A percentile compares a stretch with the other conserved stretches of the same genome.
Conservation (phyloP, 2,329 filamentous ascomycete genomes). For the Colletotrichum spaethianum region DNA sequence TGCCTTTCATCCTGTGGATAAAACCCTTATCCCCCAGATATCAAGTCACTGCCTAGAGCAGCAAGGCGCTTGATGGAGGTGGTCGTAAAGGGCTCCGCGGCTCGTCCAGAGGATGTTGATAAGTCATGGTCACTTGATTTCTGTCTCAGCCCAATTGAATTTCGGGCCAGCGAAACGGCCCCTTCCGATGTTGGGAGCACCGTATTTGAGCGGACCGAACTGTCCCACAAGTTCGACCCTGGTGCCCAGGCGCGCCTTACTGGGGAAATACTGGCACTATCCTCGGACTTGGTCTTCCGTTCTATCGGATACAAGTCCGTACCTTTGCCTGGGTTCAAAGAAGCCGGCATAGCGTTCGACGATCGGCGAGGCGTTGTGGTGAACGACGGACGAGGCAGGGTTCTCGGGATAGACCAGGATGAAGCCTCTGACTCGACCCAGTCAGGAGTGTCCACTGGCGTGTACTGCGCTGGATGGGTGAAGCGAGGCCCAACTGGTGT, state of each 20-base stretch:
- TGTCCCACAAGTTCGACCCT: slow-evolving; percentile 70
- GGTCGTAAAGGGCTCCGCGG: slow-evolving; percentile 79
- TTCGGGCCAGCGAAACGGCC: slow-evolving; percentile 66
- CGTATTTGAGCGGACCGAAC: slow-evolving; percentile 74
- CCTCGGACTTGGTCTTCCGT: slow-evolving; percentile 83
- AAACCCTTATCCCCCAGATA: slow-evolving; percentile 76
- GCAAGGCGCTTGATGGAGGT: slow-evolving; percentile 85
- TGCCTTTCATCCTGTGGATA: slow-evolving; percentile 78
- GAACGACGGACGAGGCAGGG: slow-evolving; percentile 85
- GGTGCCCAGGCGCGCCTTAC: slow-evolving; percentile 63
- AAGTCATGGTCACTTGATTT: slow-evolving; percentile 91
- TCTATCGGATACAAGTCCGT: slow-evolving; percentile 96
- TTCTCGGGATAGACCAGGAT: slow-evolving; percentile 60
- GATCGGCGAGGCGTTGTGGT: slow-evolving; percentile 79
- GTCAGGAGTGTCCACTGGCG: slow-evolving; percentile 70
- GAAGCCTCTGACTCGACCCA: slow-evolving; percentile 50
- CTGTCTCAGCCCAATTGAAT: slow-evolving; percentile 82
- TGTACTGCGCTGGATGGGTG: slow-evolving; percentile 97
- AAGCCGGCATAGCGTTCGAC: slow-evolving; percentile 86
- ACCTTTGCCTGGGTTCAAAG: slow-evolving; percentile 79
- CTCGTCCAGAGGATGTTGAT: slow-evolving; percentile 60
- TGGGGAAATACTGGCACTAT: slow-evolving; percentile 66
- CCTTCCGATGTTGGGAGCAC: slow-evolving; percentile 72
- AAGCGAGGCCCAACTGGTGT: slow-evolving; percentile 95
- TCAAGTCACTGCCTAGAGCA: slow-evolving; percentile 80